phyloP scores from a whole-genome alignment of 768 basidiomycete genomes.

The Cubamyces sp. region DNA sequence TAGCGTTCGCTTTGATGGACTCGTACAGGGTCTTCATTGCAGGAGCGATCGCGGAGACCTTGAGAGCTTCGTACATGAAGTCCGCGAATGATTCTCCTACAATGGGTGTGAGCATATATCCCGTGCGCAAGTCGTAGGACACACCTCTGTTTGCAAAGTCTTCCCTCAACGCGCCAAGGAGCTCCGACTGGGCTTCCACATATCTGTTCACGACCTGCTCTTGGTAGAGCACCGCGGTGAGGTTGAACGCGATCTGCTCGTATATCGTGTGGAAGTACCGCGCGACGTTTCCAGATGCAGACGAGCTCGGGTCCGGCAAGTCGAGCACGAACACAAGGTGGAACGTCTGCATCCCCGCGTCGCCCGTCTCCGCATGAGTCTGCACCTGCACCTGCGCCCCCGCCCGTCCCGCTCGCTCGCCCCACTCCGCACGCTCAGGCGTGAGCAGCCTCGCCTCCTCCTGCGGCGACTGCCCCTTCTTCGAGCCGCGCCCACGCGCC shows the following conservation, averaged over 20 bases:
- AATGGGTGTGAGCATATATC: background rate
- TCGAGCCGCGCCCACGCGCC: conserved; percentile 60
- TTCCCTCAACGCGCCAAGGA: conserved; percentile 72
- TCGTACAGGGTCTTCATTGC: conserved; percentile 84
- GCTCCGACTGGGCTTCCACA: conserved; percentile 81
- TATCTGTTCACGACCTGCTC: conserved; percentile 88
- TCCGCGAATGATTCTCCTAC: conserved; percentile 58
- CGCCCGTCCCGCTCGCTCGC: conserved; percentile 6
- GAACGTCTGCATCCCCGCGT: conserved; percentile 71
- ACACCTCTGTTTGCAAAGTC: conserved; percentile 67
- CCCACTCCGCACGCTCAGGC: conserved; percentile 39
- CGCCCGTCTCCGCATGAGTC: background rate
- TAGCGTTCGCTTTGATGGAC: conserved; percentile 72
- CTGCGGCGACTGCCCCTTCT: conserved; percentile 42
- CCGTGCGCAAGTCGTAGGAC: background rate
- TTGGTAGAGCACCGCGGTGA: conserved; percentile 91
- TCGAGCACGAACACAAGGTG: conserved; percentile 89
- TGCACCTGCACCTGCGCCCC: background rate
- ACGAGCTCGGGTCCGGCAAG: conserved; percentile 87
- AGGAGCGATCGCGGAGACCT: conserved; percentile 69
- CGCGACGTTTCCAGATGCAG: conserved; percentile 72
- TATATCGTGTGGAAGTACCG: conserved; percentile 89
- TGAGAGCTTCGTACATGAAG: conserved; percentile 61
- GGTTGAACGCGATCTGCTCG: conserved; percentile 84
- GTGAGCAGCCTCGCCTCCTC: conserved; percentile 33